phyloP scores from a whole-genome alignment of 2,329 filamentous ascomycete genomes.

The Ophiostoma australiae region DNA sequence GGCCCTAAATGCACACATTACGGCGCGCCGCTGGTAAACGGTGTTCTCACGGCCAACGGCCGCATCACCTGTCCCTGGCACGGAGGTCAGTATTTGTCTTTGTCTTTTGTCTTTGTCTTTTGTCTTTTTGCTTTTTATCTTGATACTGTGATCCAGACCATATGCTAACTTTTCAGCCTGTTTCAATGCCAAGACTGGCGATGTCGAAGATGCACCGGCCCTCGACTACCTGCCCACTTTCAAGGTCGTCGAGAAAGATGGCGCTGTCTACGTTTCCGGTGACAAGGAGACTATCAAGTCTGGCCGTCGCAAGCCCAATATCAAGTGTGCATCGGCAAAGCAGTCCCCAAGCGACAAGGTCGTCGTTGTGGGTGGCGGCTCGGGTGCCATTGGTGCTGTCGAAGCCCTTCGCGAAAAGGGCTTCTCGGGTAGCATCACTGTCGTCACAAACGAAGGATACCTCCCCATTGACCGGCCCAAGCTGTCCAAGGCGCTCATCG shows the following conservation, averaged over 20 bases:
- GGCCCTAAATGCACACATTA: conserved; percentile 83
- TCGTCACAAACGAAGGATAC: conserved; percentile 80
- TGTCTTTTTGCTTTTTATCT: neutral
- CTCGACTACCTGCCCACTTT: conserved; percentile 82
- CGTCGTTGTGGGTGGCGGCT: conserved; percentile 84
- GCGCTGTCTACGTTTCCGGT: conserved; percentile 76
- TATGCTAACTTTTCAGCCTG: conserved; percentile 57
- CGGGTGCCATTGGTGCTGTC: conserved; percentile 73
- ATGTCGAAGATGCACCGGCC: conserved; percentile 91
- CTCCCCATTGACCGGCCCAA: conserved; percentile 90
- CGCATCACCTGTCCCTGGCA: conserved; percentile 94
- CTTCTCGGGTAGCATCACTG: conserved; percentile 72
- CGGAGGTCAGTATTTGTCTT: conserved; percentile 56
- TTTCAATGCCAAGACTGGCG: conserved; percentile 83
- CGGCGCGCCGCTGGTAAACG: conserved; percentile 81
- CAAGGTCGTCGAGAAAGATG: conserved; percentile 73
- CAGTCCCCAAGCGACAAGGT: conserved; percentile 54
- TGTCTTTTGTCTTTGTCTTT: neutral
- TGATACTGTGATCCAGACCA: neutral
- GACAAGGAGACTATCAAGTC: conserved; percentile 74
- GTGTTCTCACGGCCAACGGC: conserved; percentile 75
- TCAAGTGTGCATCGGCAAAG: conserved; percentile 57
- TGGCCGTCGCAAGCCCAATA: conserved; percentile 65
- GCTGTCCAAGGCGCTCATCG: conserved; percentile 86
- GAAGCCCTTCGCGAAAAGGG: conserved; percentile 79